Evolutionary conservation across 2,329 filamentous ascomycete genomes (phyloP), one percentile per base, ranked within the genome.

Genomic region (Beauveria pseudobassiana): DNA sequence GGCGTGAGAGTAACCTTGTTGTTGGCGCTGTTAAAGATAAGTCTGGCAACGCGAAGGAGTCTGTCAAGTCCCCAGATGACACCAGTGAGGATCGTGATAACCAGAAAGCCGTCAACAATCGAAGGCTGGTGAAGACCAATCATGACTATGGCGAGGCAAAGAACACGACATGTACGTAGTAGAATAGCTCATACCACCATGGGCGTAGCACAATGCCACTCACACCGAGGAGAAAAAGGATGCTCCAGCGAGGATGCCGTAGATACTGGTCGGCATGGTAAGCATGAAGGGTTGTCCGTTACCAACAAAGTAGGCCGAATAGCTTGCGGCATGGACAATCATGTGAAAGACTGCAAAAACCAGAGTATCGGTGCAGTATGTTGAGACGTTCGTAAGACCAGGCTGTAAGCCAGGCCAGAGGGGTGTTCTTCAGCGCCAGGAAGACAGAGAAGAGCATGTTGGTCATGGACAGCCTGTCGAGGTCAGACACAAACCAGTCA

Each of bases 381-480:
- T 85, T 86, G 57, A 87, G 77, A 22, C 81, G 77, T 63, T 86
- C 83, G 68, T 87, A 83, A 5, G 82, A 85, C 67, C 80, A 82
- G 1, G 77, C 72, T 1, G 80, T 80, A 12, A 87, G 65, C 63
- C 78, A 77, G 0, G 79, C 79, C 20, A 86, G 69, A 0, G 83
- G 84, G 0, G 83, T 86, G 67, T 86, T 85, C 66, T 85, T 85
- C 48, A 86, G 73, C 1, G 79, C 76, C 18, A 87, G 72, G 54
- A 85, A 80, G 14, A 84, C 73, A 14, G 83, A 75, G 18, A 87
- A 71, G 14, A 75, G 71, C 34, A 84, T 69, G 65, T 86, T 86
- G 12, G 64, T 68, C 18, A 77, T 65, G 1, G 73, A 68, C 62
- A 78, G 68, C 76, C 76, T 78, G 16, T 20, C 18, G 20, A 28